These are phyloP conservation scores for Phalaenopsis equestris DNA, from an alignment of 106 monocot genomes.

Conservation along the genomic window DNA sequence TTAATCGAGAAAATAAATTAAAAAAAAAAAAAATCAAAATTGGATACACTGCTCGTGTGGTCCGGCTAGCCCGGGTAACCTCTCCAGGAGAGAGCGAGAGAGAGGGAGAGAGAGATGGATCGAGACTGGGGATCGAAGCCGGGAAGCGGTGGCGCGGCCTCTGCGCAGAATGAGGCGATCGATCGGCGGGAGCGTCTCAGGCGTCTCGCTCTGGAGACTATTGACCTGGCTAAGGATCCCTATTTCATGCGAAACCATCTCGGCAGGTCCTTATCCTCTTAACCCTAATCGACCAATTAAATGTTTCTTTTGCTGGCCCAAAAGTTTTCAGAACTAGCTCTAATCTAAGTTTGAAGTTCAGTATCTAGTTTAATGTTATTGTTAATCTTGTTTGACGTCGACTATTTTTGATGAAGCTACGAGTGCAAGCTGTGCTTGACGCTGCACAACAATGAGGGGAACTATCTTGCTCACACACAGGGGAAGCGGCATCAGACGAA, in stretches of 20 bases:
- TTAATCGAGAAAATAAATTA: too few relatives aligned
- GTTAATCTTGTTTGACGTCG: conserved; percentile 1
- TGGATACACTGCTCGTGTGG: too few relatives aligned
- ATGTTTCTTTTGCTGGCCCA: neutral
- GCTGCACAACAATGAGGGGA: conserved; percentile 97
- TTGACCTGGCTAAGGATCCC: conserved; percentile 97
- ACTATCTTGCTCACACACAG: conserved; percentile 93
- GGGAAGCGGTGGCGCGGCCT: conserved; percentile 90
- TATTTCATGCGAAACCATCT: conserved; percentile 99
- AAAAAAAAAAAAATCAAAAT: too few relatives aligned
- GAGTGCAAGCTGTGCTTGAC: conserved; percentile 98
- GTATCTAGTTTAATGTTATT: neutral
- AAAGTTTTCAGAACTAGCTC: neutral
- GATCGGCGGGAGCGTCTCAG: conserved; percentile 90
- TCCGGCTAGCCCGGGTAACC: too few relatives aligned
- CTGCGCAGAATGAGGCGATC: conserved; percentile 95
- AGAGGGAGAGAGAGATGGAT: conserved; percentile 42
- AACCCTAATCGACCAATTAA: conserved; percentile 25
- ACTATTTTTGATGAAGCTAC: conserved; percentile 28
- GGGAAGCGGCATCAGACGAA: conserved; percentile 99
- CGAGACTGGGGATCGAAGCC: conserved; percentile 96
- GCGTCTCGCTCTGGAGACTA: conserved; percentile 88
- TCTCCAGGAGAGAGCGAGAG: too few relatives aligned
- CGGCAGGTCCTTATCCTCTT: conserved; percentile 43
- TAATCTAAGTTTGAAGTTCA: neutral